phyloP scores from a whole-genome alignment of 2,329 filamentous ascomycete species.

The Knufia petricola region DNA sequence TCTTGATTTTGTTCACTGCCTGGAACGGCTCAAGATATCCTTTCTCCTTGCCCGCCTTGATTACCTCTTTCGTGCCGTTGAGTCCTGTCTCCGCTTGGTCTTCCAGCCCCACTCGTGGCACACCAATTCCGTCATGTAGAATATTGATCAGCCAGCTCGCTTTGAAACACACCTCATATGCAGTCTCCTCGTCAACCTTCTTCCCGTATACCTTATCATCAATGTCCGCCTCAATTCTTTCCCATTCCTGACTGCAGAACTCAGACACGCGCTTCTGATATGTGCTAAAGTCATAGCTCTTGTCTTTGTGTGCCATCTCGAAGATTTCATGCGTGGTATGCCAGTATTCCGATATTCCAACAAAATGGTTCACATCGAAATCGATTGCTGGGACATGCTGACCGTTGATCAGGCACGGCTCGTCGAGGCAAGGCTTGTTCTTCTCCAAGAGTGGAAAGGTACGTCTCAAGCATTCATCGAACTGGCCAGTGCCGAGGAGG shows the following conservation, averaged over 20 bases:
- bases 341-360: slow-evolving; percentile 98
- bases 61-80: slow-evolving; percentile 63
- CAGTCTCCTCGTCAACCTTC: slow-evolving; percentile 63
- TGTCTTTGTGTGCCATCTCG: slow-evolving; percentile 61
- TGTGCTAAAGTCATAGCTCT: slow-evolving; percentile 78
- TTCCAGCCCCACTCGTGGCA: slow-evolving; percentile 76
- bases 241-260: slow-evolving; percentile 81
- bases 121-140: slow-evolving; percentile 87
- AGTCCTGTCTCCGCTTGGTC: slow-evolving; percentile 31
- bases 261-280: slow-evolving; percentile 78
- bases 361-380: slow-evolving; percentile 94
- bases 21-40: slow-evolving; percentile 80
- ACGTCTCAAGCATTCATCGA: slow-evolving; percentile 70
- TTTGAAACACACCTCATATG: slow-evolving; percentile 90
- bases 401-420: slow-evolving; percentile 82
- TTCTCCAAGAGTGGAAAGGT: slow-evolving; percentile 85
- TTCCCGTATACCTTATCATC: slow-evolving; percentile 60
- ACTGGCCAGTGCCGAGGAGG: slow-evolving; percentile 66
- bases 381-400: slow-evolving; percentile 91
- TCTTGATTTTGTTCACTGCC: slow-evolving; percentile 83
- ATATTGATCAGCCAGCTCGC: slow-evolving; percentile 97
- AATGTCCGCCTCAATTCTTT: slow-evolving; percentile 59
- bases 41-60: slow-evolving; percentile 60
- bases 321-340: slow-evolving; percentile 96
- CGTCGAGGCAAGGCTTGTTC: slow-evolving; percentile 69